Percentiles rank a stretch among this genome's conserved stretches.
Evolutionary conservation across 2,329 filamentous ascomycete genomes (phyloP).

Genomic region (Dothiorella sarmentorum): DNA sequence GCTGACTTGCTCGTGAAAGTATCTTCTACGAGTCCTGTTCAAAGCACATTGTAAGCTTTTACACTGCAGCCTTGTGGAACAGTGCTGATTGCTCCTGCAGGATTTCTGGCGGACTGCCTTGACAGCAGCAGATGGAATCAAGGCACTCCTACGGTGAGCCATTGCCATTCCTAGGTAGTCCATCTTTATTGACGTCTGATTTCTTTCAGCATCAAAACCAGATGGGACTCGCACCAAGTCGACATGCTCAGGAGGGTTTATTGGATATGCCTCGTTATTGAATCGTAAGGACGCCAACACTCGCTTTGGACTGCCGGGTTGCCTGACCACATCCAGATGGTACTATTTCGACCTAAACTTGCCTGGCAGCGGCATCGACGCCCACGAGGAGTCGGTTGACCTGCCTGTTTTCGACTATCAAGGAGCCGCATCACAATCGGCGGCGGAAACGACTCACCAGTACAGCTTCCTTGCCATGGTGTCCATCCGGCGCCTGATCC

Average conservation of each 20-base stretch:
- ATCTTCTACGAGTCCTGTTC: background rate
- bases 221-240: background rate
- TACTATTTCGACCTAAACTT: slow-evolving; percentile 58
- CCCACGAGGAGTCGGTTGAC: slow-evolving; percentile 50
- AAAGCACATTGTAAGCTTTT: background rate
- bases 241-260: slow-evolving; percentile 31
- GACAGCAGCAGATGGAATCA: background rate
- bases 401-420: slow-evolving; percentile 42
- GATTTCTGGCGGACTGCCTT: background rate
- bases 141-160: background rate
- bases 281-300: slow-evolving; percentile 39
- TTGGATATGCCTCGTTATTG: slow-evolving; percentile 57
- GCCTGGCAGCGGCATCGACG: slow-evolving; percentile 53
- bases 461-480: slow-evolving; percentile 60
- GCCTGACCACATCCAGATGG: slow-evolving; percentile 35
- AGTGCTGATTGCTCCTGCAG: background rate
- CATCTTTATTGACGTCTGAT: no score
- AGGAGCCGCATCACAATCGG: slow-evolving; percentile 39
- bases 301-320: accelerated
- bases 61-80: no score
- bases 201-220: background rate
- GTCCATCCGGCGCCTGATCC: slow-evolving; percentile 52
- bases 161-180: background rate
- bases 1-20: background rate
- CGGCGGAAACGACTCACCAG: slow-evolving; percentile 42